Conservation (phyloP, 2,329 filamentous ascomycete species). For the Scedosporium apiospermum region DNA sequence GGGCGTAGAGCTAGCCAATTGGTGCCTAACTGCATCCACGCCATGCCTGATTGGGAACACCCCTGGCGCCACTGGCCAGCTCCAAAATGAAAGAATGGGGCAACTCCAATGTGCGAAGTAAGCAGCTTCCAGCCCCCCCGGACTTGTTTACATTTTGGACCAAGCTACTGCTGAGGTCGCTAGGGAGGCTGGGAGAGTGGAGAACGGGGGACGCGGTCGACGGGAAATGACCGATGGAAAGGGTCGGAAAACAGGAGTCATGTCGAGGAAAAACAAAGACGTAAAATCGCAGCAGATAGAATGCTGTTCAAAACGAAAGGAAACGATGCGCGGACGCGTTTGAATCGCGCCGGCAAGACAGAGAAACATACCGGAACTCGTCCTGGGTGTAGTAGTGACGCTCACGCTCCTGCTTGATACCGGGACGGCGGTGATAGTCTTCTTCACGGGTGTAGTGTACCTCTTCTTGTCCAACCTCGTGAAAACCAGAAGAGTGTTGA, state of each 20-base stretch:
- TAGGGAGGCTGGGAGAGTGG: not conserved
- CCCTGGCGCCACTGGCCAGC: constrained; percentile 7
- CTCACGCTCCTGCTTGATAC: constrained; percentile 42
- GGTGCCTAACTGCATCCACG: constrained; percentile 6
- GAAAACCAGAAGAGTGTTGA: constrained; percentile 66
- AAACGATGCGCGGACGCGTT: not conserved
- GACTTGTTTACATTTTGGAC: not conserved
- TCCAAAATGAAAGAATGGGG: not conserved
- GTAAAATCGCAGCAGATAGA: not conserved
- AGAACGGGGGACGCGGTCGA: not conserved
- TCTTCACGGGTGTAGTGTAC: constrained; percentile 71
- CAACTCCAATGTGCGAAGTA: not conserved
- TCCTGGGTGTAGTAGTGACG: constrained; percentile 28
- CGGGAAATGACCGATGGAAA: not conserved
- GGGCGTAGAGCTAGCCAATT: constrained; percentile 4
- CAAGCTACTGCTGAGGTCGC: not conserved
- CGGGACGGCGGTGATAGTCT: constrained; percentile 66
- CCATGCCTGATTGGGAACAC: constrained; percentile 5
- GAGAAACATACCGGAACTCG: constrained; percentile 41
- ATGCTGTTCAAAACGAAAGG: not conserved
- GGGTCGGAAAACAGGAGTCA: not conserved
- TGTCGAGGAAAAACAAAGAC: constrained; percentile 12
- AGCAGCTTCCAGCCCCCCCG: not conserved
- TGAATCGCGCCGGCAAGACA: not conserved
- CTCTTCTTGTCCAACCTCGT: constrained; percentile 61